phyloP scores from a whole-genome alignment of 805 yeast genomes.

The Suhomyces tanzawaensis region DNA sequence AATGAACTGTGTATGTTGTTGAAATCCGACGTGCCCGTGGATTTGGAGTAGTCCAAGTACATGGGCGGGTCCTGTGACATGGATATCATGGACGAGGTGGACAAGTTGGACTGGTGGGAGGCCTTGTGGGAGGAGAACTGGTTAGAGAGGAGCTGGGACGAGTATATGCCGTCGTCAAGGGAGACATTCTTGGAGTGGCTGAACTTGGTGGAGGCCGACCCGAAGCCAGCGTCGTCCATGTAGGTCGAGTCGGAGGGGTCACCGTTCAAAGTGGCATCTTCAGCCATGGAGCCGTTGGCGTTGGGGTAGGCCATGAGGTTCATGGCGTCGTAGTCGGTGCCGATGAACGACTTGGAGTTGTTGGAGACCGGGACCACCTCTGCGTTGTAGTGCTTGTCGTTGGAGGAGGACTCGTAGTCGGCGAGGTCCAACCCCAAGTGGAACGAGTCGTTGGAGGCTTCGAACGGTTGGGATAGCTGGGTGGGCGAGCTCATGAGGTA shows the following conservation, averaged over 20 bases:
- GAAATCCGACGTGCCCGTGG: neutral
- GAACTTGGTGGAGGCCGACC: constrained; percentile 7
- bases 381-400: constrained; percentile 7
- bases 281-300: constrained; percentile 1
- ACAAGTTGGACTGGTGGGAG: constrained; percentile 18
- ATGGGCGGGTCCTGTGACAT: constrained; percentile 22
- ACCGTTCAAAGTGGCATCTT: constrained; percentile 1
- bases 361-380: constrained; percentile 20
- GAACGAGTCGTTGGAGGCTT: constrained; percentile 10
- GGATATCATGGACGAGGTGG: constrained; percentile 24
- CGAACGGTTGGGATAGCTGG: constrained; percentile 34
- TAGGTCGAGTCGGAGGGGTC: neutral
- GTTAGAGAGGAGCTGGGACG: constrained; percentile 5
- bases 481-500: constrained; percentile 41
- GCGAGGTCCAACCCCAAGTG: constrained; percentile 4
- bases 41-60: neutral
- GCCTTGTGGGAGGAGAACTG: neutral
- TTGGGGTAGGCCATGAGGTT: constrained; percentile 3
- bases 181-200: constrained; percentile 22
- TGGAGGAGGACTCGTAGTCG: constrained; percentile 1
- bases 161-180: constrained; percentile 17
- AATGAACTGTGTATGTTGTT: constrained; percentile 12
- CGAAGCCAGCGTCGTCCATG: constrained; percentile 5
- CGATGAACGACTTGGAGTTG: constrained; percentile 1
- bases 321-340: neutral